Evolutionary conservation across 192 early-diverging fungal genomes (phyloP), one percentile per base, ranked within the genome.

Genomic region (Obelidium mucronatum): DNA sequence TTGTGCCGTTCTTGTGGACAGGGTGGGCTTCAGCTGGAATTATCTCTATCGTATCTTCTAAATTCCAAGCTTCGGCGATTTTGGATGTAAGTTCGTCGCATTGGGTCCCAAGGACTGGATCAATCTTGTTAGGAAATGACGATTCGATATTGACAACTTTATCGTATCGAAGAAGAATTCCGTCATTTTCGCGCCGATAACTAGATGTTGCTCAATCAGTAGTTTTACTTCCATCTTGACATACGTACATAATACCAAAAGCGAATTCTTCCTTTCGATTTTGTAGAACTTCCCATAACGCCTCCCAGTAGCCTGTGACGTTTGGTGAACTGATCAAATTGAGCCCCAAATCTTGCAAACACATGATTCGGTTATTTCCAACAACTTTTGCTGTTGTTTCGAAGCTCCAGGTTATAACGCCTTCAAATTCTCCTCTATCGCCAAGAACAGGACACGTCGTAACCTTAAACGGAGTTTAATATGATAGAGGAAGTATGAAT

Each of bases 31-130:
- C 54, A 5, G n/a, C 22, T 19, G 69, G 69, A 2, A 73, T 44
- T 0, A 61, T 37, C 48, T 61, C 42, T 2, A 55, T 33, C 5
- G 52, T 42, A 34, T 76, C 63, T 5, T 37, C 63, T 42, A 36
- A 73, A 31, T 66, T 71, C 35, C 78, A 76, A 8, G 69, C 78
- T n/a, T 65, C 34, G 44, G 70, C 40, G 4, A 75, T 67, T 28
- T 40, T 69, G 3, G 63, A n/a, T n/a, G n/a, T n/a, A n/a, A n/a
- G n/a, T n/a, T n/a, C n/a, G n/a, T n/a, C n/a, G n/a, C n/a, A n/a
- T 2, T 15, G 30, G 15, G 28, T 34, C 55, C 59, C 37, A 24
- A 62, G 33, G 2, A 52, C n/a, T 19, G 31, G 51, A 24, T 62
- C 63, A 22, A 60, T 22, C 28, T 5, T 36, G 42, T 75, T 55